Base-by-base conservation (phyloP, 1,284 basidiomycete species). In the Kalmanozyma brasiliensis region DNA sequence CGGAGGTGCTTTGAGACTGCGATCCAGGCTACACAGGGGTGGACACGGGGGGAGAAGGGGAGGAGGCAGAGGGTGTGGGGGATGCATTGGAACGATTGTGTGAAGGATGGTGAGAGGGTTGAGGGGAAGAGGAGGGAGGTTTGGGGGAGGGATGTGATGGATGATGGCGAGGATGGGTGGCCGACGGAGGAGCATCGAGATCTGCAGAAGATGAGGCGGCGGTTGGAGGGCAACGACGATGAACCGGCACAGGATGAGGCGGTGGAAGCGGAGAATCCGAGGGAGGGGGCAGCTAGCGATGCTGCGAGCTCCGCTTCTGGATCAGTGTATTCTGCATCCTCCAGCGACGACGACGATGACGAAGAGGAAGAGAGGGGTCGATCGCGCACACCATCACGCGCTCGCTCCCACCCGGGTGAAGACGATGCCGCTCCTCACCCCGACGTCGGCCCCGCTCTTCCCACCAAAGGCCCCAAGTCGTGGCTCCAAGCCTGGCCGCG, bases 51-150 rank as follows among this genome's bases (percentile, higher is more conserved):
- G 1, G 66, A 69, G 34, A n/a, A 9, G 38, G 30, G 1, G n/a
- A 53, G 32, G 23, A 26, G 66, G 11, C 56, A 60, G 49, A 46
- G 66, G 37, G 36, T 69, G 2, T 63, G 45, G 20, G 52, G 45
- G 3, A 53, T 69, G 51, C 34, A 44, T 3, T 26, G 37, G 0
- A 42, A 43, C 17, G 51, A 58, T 35, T 14, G 14, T 6, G 13
- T n/a, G 9, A 16, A 5, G 26, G 55, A 52, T 29, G 26, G 3
- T 29, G 30, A 13, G 10, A 52, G 22, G 49, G 38, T 57, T 20
- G 8, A 14, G 8, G 14, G 9, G 13, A 44, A 20, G 19, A 52
- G 65, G 29, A 19, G 8, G n/a, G 8, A 3, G 33, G 17, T 68
- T 3, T 68, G 65, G 65, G 59, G 65, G 1, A 22, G 11, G 0